phyloP scores from a whole-genome alignment of 2,329 filamentous ascomycete genomes.

The Coniella vitis region DNA sequence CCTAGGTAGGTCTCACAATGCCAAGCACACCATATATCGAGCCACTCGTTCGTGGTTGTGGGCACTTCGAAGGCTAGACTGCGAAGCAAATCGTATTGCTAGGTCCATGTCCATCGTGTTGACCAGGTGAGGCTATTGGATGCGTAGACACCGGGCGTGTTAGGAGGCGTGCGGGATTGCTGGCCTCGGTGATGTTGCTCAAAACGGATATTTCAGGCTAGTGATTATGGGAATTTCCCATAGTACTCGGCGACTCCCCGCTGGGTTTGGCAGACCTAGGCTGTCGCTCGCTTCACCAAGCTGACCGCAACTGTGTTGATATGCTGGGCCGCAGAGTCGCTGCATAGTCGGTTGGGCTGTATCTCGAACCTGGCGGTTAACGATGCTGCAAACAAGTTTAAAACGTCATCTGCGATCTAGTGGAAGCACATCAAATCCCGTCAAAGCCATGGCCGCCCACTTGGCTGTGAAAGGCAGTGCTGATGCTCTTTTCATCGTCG shows the following conservation, averaged over 20 bases:
- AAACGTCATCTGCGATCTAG: conserved; percentile 6
- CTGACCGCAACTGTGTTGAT: neutral
- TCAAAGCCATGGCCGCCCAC: conserved; percentile 58
- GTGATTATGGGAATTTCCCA: neutral
- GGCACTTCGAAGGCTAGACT: too few species aligned
- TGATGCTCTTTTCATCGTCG: conserved; percentile 92
- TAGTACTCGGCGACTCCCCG: too few species aligned
- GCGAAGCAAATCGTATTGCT: too few species aligned
- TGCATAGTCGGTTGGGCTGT: neutral
- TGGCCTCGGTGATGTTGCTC: too few species aligned
- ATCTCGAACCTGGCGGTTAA: conserved; percentile 1
- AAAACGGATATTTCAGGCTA: neutral
- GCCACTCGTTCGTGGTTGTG: too few species aligned
- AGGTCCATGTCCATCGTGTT: too few species aligned
- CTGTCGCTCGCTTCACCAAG: neutral
- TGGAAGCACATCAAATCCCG: conserved; percentile 28
- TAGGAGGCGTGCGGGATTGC: too few species aligned
- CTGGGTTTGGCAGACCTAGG: neutral
- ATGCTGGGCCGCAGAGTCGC: conserved; percentile 6
- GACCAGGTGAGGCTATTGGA: too few species aligned
- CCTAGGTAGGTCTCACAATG: too few species aligned
- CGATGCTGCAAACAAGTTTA: conserved; percentile 7
- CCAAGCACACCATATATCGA: too few species aligned
- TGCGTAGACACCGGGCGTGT: too few species aligned
- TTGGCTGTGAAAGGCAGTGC: conserved; percentile 94